Evolutionary conservation across 129 eudicot species (phyloP).

Genomic region (Glebionis coronaria): DNA sequence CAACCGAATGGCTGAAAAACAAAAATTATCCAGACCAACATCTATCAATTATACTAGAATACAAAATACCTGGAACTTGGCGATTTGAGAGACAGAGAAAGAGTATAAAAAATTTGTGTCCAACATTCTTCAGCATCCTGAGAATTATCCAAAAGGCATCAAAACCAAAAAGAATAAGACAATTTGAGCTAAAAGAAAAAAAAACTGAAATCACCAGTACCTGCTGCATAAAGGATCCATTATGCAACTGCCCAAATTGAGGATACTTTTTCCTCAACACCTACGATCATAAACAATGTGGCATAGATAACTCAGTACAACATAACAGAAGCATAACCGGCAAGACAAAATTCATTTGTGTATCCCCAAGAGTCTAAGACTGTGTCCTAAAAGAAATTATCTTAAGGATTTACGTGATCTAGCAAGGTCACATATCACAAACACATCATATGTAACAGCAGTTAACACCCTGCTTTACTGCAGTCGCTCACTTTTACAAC

Average conservation of each 20-base stretch:
- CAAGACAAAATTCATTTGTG: too few relatives aligned
- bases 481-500: not conserved
- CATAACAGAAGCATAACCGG: slow-evolving; percentile 7
- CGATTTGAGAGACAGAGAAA: slow-evolving; percentile 70
- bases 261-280: slow-evolving; percentile 90
- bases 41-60: slow-evolving; percentile 1
- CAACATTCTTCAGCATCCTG: slow-evolving; percentile 99
- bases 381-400: not conserved
- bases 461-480: not conserved
- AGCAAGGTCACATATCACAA: not conserved
- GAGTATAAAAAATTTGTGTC: slow-evolving; percentile 88
- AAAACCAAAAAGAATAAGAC: not conserved
- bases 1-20: too few relatives aligned
- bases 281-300: slow-evolving; percentile 36
- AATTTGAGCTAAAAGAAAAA: slow-evolving; percentile 1
- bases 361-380: too few relatives aligned
- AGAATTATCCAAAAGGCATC: slow-evolving; percentile 17
- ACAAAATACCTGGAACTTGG: slow-evolving; percentile 60
- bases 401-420: not conserved
- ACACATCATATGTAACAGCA: too few relatives aligned
- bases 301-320: slow-evolving; percentile 3
- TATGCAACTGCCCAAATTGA: slow-evolving; percentile 92
- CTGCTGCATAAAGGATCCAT: slow-evolving; percentile 97
- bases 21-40: not conserved
- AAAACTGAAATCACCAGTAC: slow-evolving; percentile 28